Evolutionary conservation across 2,329 filamentous ascomycete species (phyloP).

Genomic region (Elsinoe australis): DNA sequence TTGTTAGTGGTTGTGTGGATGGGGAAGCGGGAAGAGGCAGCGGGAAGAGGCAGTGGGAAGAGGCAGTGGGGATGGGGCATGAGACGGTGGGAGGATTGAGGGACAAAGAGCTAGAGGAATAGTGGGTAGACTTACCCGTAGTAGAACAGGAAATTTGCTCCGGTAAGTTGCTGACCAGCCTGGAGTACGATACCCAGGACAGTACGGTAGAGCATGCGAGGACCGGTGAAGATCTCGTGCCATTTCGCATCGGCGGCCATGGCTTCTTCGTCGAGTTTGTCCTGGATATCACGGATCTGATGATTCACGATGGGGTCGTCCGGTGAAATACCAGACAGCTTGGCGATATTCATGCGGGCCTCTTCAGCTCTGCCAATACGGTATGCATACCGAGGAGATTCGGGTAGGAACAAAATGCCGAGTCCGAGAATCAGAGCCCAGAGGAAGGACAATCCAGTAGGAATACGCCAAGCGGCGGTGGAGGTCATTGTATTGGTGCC

Average conservation of each 20-base stretch:
- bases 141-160: constrained; percentile 31
- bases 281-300: constrained; percentile 27
- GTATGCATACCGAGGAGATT: constrained; percentile 29
- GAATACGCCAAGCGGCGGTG: constrained; percentile 28
- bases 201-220: constrained; percentile 28
- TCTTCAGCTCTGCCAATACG: constrained; percentile 28
- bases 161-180: constrained; percentile 30
- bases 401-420: constrained; percentile 30
- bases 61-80: no score
- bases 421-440: constrained; percentile 29
- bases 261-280: constrained; percentile 29
- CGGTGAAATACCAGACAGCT: constrained; percentile 24
- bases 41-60: no score
- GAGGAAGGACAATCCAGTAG: constrained; percentile 29
- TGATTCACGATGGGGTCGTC: constrained; percentile 25
- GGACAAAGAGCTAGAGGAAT: no score
- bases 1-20: not conserved
- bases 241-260: constrained; percentile 23
- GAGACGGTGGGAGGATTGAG: no score
- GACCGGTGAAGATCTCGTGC: constrained; percentile 27
- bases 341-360: constrained; percentile 27
- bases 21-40: no score
- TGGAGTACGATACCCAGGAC: constrained; percentile 29
- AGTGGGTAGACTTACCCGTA: constrained; percentile 15
- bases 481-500: constrained; percentile 22